Conservation (phyloP, 2,329 filamentous ascomycete genomes). For the Cercospora sesami region DNA sequence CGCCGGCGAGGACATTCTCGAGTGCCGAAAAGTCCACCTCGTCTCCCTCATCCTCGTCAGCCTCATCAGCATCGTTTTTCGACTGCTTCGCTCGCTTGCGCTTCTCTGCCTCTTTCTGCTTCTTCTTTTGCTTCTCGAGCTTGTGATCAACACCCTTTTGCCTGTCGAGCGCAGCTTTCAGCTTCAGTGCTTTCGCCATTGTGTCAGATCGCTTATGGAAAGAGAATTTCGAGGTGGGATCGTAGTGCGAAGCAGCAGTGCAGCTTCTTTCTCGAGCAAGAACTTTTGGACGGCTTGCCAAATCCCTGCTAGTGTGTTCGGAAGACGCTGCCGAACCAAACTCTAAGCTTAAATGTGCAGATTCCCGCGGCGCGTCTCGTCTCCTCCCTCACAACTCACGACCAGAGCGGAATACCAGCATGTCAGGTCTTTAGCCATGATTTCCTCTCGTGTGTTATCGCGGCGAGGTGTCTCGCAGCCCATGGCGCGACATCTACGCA, state of each 20-base stretch:
- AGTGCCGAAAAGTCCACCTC: constrained; percentile 33
- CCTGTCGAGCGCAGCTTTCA: constrained; percentile 59
- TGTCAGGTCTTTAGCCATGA: not conserved
- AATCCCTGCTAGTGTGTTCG: constrained; percentile 6
- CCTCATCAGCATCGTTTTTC: constrained; percentile 52
- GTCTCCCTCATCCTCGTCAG: constrained; percentile 40
- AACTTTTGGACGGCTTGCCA: constrained; percentile 6
- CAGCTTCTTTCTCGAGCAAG: constrained; percentile 10
- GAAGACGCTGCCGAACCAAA: not conserved
- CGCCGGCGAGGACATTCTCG: constrained; percentile 33
- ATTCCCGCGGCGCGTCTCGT: not conserved
- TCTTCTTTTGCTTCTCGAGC: constrained; percentile 60
- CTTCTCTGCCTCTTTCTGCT: constrained; percentile 58
- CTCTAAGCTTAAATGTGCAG: not conserved
- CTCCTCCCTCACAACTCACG: not conserved
- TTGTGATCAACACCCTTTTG: constrained; percentile 67
- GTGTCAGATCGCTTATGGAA: not conserved
- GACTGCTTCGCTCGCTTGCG: constrained; percentile 42
- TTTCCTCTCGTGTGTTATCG: not conserved
- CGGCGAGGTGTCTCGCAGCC: not conserved
- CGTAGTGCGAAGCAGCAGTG: not conserved
- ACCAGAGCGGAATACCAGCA: not conserved
- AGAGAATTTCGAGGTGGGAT: not conserved
- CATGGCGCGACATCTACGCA: not conserved
- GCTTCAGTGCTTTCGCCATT: constrained; percentile 56